These are phyloP conservation scores for Trifolium dubium DNA, from an alignment of 306 rosid species.

Conservation along the genomic window DNA sequence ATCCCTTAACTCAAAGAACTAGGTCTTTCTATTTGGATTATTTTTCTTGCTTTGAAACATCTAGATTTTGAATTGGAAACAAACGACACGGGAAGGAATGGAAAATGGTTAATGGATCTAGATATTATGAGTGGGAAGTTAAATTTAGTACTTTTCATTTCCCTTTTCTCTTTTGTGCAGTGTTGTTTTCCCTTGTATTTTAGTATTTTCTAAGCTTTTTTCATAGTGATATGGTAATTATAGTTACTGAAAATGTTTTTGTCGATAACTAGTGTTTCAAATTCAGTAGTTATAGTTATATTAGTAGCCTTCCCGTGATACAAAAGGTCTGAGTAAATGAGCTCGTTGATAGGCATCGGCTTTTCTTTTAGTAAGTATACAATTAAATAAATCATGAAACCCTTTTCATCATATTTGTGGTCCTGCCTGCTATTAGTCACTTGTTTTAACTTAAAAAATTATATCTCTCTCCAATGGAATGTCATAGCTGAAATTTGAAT, in stretches of 20 bases:
- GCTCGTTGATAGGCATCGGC: background rate
- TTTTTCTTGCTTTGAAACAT: background rate
- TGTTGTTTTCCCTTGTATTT: too few relatives aligned
- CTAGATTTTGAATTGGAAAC: background rate
- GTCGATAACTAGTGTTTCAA: constrained; percentile 14
- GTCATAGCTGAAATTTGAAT: background rate
- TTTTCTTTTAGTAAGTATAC: background rate
- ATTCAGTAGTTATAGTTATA: background rate
- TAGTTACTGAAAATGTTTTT: background rate
- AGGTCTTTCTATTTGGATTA: background rate
- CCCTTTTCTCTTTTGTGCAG: background rate
- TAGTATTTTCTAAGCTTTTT: background rate
- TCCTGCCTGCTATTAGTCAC: background rate
- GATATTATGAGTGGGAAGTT: background rate
- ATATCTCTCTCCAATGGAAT: background rate
- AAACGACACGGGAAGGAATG: background rate
- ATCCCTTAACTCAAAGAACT: background rate
- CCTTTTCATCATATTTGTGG: background rate
- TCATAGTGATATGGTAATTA: background rate
- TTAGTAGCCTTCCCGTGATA: background rate
- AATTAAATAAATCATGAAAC: background rate
- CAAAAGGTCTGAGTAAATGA: constrained; percentile 4
- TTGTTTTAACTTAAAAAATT: constrained; percentile 1
- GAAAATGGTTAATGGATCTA: background rate
- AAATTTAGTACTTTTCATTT: background rate